Conservation (phyloP, 202 grass and related monocot genomes). For the Setaria viridis region DNA sequence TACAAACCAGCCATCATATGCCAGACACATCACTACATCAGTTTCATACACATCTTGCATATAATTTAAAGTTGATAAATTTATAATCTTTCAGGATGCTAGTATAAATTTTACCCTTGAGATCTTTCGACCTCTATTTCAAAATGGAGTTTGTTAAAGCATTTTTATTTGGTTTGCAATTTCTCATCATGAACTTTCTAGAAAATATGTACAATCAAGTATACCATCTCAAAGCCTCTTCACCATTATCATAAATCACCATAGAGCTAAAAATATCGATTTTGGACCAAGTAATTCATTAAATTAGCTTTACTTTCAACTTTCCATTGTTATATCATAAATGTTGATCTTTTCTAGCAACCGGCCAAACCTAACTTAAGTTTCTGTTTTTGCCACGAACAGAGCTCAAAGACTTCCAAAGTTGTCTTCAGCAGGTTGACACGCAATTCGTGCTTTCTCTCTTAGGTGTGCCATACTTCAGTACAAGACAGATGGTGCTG, state of each 20-base stretch:
- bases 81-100: slow-evolving; percentile 3
- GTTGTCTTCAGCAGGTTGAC: background rate
- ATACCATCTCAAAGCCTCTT: background rate
- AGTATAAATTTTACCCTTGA: background rate
- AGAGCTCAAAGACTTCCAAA: background rate
- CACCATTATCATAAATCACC: background rate
- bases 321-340: background rate
- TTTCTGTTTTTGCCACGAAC: background rate
- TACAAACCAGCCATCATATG: background rate
- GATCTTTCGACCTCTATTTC: background rate
- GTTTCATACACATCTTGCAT: background rate
- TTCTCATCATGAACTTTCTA: background rate
- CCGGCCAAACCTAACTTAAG: background rate
- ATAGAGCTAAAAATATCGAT: background rate
- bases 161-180: background rate
- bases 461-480: background rate
- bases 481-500: background rate
- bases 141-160: background rate
- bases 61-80: background rate
- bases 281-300: background rate
- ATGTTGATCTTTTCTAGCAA: background rate
- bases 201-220: background rate
- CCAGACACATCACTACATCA: background rate
- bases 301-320: background rate
- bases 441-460: background rate